Conservation (phyloP, 257 asterid species). For the Salvia rosmarinus region DNA sequence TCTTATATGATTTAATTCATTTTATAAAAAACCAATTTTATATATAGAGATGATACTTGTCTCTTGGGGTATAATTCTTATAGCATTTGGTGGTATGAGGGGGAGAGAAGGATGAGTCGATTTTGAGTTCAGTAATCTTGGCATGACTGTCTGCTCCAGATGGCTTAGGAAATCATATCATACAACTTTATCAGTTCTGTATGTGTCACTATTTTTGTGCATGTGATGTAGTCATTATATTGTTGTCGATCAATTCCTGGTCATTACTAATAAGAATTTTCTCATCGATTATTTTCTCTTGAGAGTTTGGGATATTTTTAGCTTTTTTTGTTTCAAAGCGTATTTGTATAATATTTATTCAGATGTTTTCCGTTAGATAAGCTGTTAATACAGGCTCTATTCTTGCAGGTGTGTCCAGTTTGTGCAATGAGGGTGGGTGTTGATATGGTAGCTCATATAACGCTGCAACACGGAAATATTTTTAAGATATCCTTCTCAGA, state of each 20-base stretch:
- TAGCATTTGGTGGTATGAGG: conserved; percentile 13
- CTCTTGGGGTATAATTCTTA: background rate
- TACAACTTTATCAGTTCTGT: background rate
- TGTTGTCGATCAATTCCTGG: conserved; percentile 5
- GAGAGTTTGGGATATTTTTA: conserved; percentile 9
- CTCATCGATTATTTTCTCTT: background rate
- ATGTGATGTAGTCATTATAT: background rate
- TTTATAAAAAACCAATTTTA: background rate
- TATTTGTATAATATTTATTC: conserved; percentile 4
- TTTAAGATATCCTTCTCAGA: conserved; percentile 83
- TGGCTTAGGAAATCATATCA: background rate
- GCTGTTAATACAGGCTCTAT: conserved; percentile 21
- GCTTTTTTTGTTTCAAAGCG: background rate
- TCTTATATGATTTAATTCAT: background rate
- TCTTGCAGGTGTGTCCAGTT: conserved; percentile 91
- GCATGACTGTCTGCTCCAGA: background rate
- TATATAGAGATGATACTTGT: conserved; percentile 14
- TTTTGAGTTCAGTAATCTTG: conserved; percentile 1
- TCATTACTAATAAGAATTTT: background rate
- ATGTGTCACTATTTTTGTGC: background rate
- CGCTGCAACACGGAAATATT: conserved; percentile 84
- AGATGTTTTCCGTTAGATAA: background rate
- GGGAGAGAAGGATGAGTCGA: background rate
- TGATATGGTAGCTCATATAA: conserved; percentile 95
- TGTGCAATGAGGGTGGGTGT: conserved; percentile 88